phyloP scores from a whole-genome alignment of 2,329 filamentous ascomycete species.

The Coleophoma eucalyptorum region DNA sequence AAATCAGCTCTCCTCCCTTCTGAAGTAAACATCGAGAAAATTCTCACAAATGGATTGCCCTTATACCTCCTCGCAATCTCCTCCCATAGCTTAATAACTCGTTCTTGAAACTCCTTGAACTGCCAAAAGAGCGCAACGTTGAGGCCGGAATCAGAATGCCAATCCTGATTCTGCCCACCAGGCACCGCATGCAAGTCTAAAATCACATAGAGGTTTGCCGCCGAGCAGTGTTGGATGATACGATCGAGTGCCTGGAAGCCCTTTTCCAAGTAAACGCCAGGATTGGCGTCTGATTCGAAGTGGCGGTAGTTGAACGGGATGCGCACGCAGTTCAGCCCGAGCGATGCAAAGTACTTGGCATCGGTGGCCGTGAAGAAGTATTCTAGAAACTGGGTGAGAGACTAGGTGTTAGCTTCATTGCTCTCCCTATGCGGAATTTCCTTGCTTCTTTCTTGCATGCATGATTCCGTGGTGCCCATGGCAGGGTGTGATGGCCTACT shows the following conservation, averaged over 20 bases:
- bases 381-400: conserved; percentile 17
- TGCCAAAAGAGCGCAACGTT: conserved; percentile 41
- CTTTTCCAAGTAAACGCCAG: conserved; percentile 39
- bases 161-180: conserved; percentile 44
- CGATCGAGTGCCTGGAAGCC: conserved; percentile 47
- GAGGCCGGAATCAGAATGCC: conserved; percentile 38
- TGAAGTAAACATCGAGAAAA: too few relatives aligned
- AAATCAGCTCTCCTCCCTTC: too few relatives aligned
- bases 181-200: conserved; percentile 41
- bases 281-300: conserved; percentile 49
- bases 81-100: conserved; percentile 39
- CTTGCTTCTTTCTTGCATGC: too few relatives aligned
- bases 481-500: conserved; percentile 34
- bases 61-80: conserved; percentile 37
- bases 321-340: conserved; percentile 54
- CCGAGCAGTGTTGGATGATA: conserved; percentile 40
- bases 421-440: too few relatives aligned
- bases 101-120: conserved; percentile 42
- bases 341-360: conserved; percentile 50
- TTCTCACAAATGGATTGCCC: conserved; percentile 30
- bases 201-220: conserved; percentile 39
- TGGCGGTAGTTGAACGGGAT: conserved; percentile 59
- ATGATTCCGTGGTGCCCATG: neutral
- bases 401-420: too few relatives aligned
- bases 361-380: conserved; percentile 57